A percentile compares a stretch with the other conserved stretches of the same genome.
Conservation (phyloP, 768 basidiomycete species). For the Panus rudis region DNA sequence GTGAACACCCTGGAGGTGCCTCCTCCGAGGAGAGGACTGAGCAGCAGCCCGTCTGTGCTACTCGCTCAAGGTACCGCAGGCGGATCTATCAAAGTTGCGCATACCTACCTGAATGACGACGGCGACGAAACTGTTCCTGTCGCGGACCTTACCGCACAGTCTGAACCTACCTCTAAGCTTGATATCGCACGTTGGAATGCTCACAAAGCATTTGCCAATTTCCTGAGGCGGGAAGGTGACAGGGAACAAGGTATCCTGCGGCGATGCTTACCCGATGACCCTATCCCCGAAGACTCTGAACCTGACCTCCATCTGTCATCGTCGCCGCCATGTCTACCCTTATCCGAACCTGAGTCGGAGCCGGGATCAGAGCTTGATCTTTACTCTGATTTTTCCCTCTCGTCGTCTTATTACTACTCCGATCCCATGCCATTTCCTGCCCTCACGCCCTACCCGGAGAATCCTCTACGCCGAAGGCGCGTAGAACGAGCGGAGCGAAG, state of each 20-base stretch:
- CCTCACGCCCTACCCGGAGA: conserved; percentile 21
- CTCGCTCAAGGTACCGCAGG: conserved; percentile 27
- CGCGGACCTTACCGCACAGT: conserved; percentile 3
- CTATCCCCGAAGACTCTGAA: conserved; percentile 1
- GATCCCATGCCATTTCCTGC: conserved; percentile 14
- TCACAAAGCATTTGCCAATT: conserved; percentile 18
- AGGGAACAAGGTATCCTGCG: conserved; percentile 13
- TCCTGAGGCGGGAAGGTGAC: conserved; percentile 18
- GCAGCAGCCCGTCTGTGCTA: conserved; percentile 61
- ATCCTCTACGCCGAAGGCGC: conserved; percentile 19
- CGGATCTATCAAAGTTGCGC: conserved; percentile 16
- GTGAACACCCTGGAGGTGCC: conserved; percentile 47
- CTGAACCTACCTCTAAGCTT: conserved; percentile 9
- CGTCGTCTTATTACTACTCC: conserved; percentile 3
- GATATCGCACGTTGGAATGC: conserved; percentile 23
- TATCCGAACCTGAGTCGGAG: too few relatives aligned
- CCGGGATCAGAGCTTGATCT: too few relatives aligned
- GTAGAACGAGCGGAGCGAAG: conserved; percentile 19
- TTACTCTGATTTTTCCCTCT: neutral
- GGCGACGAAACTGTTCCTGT: neutral
- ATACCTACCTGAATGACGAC: conserved; percentile 9
- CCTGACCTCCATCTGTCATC: conserved; percentile 1
- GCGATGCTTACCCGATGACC: neutral
- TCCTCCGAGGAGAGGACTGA: conserved; percentile 44
- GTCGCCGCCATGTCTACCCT: too few relatives aligned